Conservation (phyloP, 2,329 filamentous ascomycete species). For the Trichoderma simmonsii region DNA sequence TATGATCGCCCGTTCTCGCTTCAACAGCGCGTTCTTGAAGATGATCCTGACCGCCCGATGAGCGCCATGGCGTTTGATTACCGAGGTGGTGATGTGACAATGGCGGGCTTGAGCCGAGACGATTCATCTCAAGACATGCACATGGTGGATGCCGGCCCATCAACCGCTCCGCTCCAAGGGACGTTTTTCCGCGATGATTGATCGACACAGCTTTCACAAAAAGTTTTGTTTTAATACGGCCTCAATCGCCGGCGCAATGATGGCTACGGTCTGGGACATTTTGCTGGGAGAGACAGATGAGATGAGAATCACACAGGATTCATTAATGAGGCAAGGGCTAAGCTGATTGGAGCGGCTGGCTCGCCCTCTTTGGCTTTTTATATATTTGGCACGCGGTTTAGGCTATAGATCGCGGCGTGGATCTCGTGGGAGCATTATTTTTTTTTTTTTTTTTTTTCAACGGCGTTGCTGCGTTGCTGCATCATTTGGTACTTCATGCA, state of each 20-base stretch:
- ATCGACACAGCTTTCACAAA: not conserved
- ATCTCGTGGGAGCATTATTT: constrained; percentile 30
- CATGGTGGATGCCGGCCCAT: constrained; percentile 56
- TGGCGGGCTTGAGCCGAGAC: constrained; percentile 33
- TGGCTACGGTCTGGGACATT: constrained; percentile 7
- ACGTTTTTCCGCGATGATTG: constrained; percentile 52
- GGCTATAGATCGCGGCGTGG: constrained; percentile 31
- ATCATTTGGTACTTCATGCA: constrained; percentile 29
- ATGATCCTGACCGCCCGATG: constrained; percentile 46
- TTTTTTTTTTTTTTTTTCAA: constrained; percentile 30
- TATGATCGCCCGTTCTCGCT: constrained; percentile 52
- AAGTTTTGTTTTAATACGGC: not conserved
- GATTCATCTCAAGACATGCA: constrained; percentile 47
- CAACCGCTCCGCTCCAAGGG: constrained; percentile 50
- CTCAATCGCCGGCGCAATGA: constrained; percentile 14
- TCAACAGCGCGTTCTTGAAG: constrained; percentile 46
- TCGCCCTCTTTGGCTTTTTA: constrained; percentile 29
- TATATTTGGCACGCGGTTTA: constrained; percentile 30
- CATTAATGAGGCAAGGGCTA: constrained; percentile 13
- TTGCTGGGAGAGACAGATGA: constrained; percentile 11
- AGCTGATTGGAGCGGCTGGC: constrained; percentile 24
- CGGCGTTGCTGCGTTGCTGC: constrained; percentile 32
- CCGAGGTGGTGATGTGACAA: constrained; percentile 31
- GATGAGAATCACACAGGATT: constrained; percentile 1
- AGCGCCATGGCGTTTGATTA: constrained; percentile 50